Evolutionary conservation across 768 basidiomycete genomes (phyloP), one percentile per base, ranked within the genome.

Genomic region (Podaxis sp.): DNA sequence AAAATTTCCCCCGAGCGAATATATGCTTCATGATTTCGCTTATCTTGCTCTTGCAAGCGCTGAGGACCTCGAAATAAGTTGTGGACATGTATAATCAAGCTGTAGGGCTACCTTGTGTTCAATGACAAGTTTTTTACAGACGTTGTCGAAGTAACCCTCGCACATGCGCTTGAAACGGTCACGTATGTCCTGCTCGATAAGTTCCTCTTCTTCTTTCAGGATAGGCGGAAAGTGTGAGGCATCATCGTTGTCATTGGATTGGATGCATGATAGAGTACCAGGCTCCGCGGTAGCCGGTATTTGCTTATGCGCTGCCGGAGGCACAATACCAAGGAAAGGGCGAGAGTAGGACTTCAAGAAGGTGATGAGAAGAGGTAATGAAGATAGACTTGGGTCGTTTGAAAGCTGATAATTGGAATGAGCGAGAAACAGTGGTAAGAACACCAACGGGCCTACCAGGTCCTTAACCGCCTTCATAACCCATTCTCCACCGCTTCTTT

Each of bases 1-100:
- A 99, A 99, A 65, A 99, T 98, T 75, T 99, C 96, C 28, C 97
- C 97, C 2, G 96, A 98, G 36, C 96, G 93, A 67, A 99, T 99
- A 72, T 99, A 99, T 62, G 97, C 97, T 79, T 99, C 97, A 72
- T 99, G 96, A 69, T 99, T 99, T 56, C 91, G 84, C 65, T 89
- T 89, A 74, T 99, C 97, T 76, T 97, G 96, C 67, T 97, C 95
- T 88, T 98, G 95, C 52, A 99, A 81, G 53, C 90, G 88, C 96
- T 99, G 70, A 30, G 57, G 5, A 53, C 9, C 57, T 55, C 12
- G 44, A 54, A 28, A 49, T 57, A 55, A 39, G 28, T 30, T 26
- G 24, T 30, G 30, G 11, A 42, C 52, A 56, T 30, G 19, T 15
- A 44, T 11, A 8, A 33, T 22, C n/a, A 24, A 44, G 17, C 24